Percentiles rank a stretch among this genome's conserved stretches.
These are phyloP conservation scores for Juncus inflexus DNA, from an alignment of 176 grass and related monocot species.

Conservation along the genomic window DNA sequence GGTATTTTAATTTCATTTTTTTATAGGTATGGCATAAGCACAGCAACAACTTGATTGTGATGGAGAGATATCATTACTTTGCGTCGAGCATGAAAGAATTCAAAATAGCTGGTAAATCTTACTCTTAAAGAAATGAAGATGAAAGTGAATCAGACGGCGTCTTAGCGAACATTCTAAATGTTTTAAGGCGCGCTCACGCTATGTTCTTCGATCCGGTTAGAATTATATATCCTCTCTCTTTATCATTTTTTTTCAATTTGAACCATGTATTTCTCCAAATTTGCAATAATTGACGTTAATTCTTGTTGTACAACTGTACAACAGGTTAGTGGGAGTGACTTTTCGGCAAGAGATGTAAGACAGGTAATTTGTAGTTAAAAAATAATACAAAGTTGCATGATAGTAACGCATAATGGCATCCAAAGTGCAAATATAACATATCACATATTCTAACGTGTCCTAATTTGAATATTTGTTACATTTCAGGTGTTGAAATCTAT, in stretches of 20 bases:
- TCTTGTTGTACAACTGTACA: slow-evolving; percentile 20
- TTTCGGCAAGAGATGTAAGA: slow-evolving; percentile 61
- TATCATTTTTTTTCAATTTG: background rate
- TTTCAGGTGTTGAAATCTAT: slow-evolving; percentile 57
- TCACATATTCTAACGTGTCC: too few relatives aligned
- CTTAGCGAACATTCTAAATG: slow-evolving; percentile 68
- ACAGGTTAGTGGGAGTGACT: slow-evolving; percentile 38
- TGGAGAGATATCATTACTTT: slow-evolving; percentile 98
- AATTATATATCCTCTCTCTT: too few relatives aligned
- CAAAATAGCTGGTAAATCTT: slow-evolving; percentile 51
- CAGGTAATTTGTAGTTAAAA: slow-evolving; percentile 34
- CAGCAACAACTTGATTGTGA: slow-evolving; percentile 87
- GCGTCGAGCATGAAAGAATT: slow-evolving; percentile 63
- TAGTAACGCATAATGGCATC: too few relatives aligned
- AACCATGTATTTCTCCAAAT: background rate
- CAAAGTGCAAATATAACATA: too few relatives aligned
- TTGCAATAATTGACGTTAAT: slow-evolving; percentile 7
- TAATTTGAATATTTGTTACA: too few relatives aligned
- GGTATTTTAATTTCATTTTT: background rate
- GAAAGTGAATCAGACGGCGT: slow-evolving; percentile 81
- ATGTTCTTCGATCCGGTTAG: slow-evolving; percentile 85
- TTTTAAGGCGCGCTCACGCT: slow-evolving; percentile 55
- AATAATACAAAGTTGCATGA: too few relatives aligned
- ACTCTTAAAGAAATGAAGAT: slow-evolving; percentile 67
- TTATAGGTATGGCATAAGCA: slow-evolving; percentile 86